Conservation (phyloP, 495 filamentous ascomycete genomes). For the Neurospora africana region DNA sequence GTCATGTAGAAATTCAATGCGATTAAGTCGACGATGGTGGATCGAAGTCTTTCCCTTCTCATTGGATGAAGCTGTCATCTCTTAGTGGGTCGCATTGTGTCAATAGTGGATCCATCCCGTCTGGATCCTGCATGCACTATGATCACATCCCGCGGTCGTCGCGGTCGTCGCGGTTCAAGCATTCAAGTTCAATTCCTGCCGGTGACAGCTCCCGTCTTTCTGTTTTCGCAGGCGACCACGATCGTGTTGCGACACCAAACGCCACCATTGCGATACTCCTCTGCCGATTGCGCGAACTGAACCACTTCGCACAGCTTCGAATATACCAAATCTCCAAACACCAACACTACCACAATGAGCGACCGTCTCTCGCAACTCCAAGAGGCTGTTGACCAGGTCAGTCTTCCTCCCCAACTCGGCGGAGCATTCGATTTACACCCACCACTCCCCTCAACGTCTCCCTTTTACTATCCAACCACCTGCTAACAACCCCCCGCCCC, state of each 20-base stretch:
- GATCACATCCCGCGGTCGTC: neutral
- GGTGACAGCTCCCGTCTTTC: neutral
- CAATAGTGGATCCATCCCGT: neutral
- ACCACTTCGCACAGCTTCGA: neutral
- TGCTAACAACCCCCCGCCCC: slow-evolving; percentile 1
- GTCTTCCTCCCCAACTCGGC: slow-evolving; percentile 1
- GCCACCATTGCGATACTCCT: neutral
- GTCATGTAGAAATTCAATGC: neutral
- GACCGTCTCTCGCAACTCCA: slow-evolving; percentile 91
- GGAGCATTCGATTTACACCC: neutral
- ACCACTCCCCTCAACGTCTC: neutral
- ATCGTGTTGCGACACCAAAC: neutral
- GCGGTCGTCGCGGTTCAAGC: neutral
- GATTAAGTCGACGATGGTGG: neutral
- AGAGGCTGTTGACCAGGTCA: slow-evolving; percentile 82
- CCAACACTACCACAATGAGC: slow-evolving; percentile 48
- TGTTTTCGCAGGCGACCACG: neutral
- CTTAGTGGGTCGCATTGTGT: neutral
- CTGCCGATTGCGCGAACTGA: neutral
- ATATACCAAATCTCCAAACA: neutral
- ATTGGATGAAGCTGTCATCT: neutral
- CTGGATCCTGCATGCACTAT: neutral
- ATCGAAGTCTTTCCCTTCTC: neutral
- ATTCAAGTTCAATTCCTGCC: neutral
- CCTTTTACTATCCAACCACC: neutral